phyloP scores from a whole-genome alignment of 495 filamentous ascomycete genomes.

The Aspergillus affinis region DNA sequence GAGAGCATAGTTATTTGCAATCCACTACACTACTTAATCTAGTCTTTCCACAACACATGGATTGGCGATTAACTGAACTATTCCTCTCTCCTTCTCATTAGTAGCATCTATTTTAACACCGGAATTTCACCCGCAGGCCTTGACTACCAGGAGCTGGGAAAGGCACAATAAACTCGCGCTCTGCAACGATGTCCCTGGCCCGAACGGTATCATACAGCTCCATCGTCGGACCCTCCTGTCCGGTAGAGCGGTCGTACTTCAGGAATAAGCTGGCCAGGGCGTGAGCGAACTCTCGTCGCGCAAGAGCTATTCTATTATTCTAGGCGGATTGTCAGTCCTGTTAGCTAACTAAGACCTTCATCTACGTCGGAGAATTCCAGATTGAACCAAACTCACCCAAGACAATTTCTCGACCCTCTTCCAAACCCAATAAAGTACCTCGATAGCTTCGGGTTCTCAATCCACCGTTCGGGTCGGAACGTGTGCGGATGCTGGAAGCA shows the following conservation, averaged over 20 bases:
- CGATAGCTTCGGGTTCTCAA: not conserved
- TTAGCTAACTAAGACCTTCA: too few relatives aligned
- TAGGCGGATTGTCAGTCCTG: too few relatives aligned
- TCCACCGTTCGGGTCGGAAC: not conserved
- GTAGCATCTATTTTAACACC: not conserved
- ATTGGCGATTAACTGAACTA: too few relatives aligned
- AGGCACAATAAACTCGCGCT: not conserved
- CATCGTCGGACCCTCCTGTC: not conserved
- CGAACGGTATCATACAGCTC: not conserved
- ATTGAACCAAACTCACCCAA: too few relatives aligned
- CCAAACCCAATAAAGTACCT: not conserved
- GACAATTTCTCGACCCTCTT: not conserved
- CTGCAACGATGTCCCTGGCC: not conserved
- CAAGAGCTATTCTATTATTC: not conserved
- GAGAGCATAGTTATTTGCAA: too few relatives aligned
- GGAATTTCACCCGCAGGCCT: not conserved
- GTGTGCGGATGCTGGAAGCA: not conserved
- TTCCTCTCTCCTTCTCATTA: too few relatives aligned
- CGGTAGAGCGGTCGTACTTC: not conserved
- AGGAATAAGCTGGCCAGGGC: not conserved
- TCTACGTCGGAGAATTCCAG: too few relatives aligned
- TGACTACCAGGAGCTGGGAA: not conserved
- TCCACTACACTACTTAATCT: too few relatives aligned
- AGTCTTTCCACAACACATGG: too few relatives aligned
- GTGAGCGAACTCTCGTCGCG: not conserved